A percentile compares a stretch with the other conserved stretches of the same genome.
Conservation (phyloP, 768 basidiomycete species). For the Tricholoma flavovirens region DNA sequence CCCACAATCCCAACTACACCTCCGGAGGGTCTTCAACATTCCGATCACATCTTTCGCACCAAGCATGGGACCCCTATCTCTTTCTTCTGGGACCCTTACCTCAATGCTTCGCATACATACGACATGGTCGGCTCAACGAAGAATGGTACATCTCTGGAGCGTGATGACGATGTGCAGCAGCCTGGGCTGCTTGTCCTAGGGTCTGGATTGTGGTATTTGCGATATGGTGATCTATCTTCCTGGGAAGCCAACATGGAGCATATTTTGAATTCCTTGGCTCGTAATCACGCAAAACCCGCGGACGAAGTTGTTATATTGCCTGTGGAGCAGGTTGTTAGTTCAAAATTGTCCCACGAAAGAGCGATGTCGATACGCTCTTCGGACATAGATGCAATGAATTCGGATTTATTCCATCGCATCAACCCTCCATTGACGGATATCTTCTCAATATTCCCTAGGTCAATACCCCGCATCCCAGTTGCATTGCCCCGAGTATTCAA, state of each 20-base stretch:
- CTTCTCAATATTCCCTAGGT: conserved; percentile 23
- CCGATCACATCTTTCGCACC: conserved; percentile 49
- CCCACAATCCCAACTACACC: conserved; percentile 46
- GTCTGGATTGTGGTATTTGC: conserved; percentile 86
- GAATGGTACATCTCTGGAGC: neutral
- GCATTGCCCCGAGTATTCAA: conserved; percentile 79
- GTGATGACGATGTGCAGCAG: conserved; percentile 13
- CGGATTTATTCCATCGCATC: conserved; percentile 70
- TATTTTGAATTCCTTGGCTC: conserved; percentile 47
- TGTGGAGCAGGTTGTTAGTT: conserved; percentile 61
- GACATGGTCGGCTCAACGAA: conserved; percentile 30
- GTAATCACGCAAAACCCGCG: conserved; percentile 39
- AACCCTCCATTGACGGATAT: conserved; percentile 24
- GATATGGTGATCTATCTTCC: conserved; percentile 72
- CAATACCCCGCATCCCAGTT: conserved; percentile 29
- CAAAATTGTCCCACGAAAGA: conserved; percentile 60
- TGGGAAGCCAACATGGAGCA: conserved; percentile 75
- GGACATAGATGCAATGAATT: conserved; percentile 91
- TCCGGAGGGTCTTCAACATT: conserved; percentile 62
- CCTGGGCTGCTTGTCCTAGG: conserved; percentile 76
- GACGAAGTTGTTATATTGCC: conserved; percentile 77
- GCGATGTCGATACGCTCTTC: conserved; percentile 63
- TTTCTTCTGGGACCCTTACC: conserved; percentile 85
- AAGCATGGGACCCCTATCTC: conserved; percentile 41
- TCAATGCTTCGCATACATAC: conserved; percentile 59